Conservation (phyloP, 495 filamentous ascomycete species). For the Choiromyces venosus region DNA sequence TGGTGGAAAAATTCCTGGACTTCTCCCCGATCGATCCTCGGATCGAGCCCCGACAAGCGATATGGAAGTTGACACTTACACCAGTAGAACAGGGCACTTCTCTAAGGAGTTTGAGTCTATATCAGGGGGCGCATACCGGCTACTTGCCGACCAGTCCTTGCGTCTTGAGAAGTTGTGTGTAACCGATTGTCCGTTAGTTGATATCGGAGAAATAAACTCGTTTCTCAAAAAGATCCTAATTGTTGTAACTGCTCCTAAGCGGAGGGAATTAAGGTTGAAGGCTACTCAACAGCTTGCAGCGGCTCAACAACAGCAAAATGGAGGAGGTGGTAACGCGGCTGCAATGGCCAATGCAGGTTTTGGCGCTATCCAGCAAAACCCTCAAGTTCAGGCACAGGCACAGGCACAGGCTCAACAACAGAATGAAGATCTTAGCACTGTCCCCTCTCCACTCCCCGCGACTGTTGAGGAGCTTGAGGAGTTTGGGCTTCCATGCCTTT, state of each 20-base stretch:
- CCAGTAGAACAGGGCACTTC: slow-evolving; percentile 16
- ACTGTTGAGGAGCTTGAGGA: slow-evolving; percentile 35
- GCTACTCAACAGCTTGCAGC: slow-evolving; percentile 29
- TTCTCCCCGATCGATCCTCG: slow-evolving; percentile 24
- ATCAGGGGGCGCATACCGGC: slow-evolving; percentile 33
- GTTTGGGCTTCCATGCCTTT: slow-evolving; percentile 35
- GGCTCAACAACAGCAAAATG: slow-evolving; percentile 23
- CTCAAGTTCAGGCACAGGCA: slow-evolving; percentile 8
- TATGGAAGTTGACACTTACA: background rate
- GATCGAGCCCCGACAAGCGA: slow-evolving; percentile 23
- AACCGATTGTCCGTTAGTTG: slow-evolving; percentile 30
- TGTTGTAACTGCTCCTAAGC: slow-evolving; percentile 35
- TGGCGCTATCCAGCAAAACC: slow-evolving; percentile 15
- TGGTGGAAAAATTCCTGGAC: slow-evolving; percentile 33
- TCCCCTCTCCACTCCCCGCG: slow-evolving; percentile 34
- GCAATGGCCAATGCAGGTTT: slow-evolving; percentile 11
- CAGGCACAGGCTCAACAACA: slow-evolving; percentile 21
- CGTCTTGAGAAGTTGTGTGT: slow-evolving; percentile 34
- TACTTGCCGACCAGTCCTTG: slow-evolving; percentile 37
- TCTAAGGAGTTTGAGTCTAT: slow-evolving; percentile 34
- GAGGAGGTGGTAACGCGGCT: slow-evolving; percentile 13
- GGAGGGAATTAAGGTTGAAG: slow-evolving; percentile 33
- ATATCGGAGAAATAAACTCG: slow-evolving; percentile 31
- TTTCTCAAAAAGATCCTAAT: slow-evolving; percentile 37
- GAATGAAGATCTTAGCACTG: slow-evolving; percentile 36